Conservation (phyloP, 768 basidiomycete genomes). For the Trametes meyenii region DNA sequence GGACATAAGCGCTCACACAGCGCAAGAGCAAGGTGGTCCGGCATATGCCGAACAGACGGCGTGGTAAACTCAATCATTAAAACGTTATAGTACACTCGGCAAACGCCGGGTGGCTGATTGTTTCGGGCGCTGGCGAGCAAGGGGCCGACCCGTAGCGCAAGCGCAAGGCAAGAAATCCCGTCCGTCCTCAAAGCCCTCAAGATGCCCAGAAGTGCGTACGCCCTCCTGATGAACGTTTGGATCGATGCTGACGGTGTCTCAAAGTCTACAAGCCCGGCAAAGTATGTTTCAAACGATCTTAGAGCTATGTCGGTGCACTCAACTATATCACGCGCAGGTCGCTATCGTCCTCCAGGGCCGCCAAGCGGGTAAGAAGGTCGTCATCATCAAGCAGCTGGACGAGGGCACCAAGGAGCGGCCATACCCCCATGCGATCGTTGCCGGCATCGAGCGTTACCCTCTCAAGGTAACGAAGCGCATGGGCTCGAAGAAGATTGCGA, state of each 20-base stretch:
- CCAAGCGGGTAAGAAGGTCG: slow-evolving; percentile 99
- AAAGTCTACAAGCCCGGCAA: slow-evolving; percentile 95
- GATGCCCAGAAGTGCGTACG: slow-evolving; percentile 45
- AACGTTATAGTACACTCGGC: slow-evolving; percentile 32
- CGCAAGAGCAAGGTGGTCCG: background rate
- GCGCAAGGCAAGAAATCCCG: slow-evolving; percentile 18
- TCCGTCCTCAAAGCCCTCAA: slow-evolving; percentile 31
- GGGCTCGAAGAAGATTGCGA: slow-evolving; percentile 93
- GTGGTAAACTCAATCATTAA: background rate
- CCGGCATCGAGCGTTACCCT: slow-evolving; percentile 97
- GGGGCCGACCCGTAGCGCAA: slow-evolving; percentile 11
- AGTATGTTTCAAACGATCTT: slow-evolving; percentile 44
- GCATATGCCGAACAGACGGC: background rate
- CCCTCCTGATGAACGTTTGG: background rate
- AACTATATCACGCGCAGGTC: slow-evolving; percentile 51
- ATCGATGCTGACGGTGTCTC: slow-evolving; percentile 24
- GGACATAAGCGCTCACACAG: background rate
- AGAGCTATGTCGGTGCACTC: slow-evolving; percentile 10
- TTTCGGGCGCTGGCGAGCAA: slow-evolving; percentile 4
- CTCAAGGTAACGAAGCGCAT: slow-evolving; percentile 96
- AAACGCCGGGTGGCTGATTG: slow-evolving; percentile 31
- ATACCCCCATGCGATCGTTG: slow-evolving; percentile 98
- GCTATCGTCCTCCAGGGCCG: slow-evolving; percentile 98
- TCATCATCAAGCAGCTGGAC: slow-evolving; percentile 96
- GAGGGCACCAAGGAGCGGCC: slow-evolving; percentile 96